Conservation (phyloP, 148 eudicot species). For the Cornus kousa region DNA sequence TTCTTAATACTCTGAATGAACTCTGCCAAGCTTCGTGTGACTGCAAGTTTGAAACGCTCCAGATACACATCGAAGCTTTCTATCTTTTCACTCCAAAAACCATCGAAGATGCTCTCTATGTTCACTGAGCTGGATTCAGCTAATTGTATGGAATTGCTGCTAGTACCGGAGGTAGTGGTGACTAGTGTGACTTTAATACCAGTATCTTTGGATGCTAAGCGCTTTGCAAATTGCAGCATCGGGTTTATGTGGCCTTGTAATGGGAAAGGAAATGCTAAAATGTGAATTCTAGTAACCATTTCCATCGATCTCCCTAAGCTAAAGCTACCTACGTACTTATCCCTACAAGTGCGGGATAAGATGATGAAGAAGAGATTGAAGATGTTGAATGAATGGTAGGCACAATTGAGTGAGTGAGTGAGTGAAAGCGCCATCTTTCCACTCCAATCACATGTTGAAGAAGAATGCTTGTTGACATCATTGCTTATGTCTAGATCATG, state of each 20-base stretch:
- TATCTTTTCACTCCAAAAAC: not conserved
- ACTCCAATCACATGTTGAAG: too few relatives aligned
- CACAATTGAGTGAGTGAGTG: too few relatives aligned
- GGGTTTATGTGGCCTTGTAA: constrained; percentile 72
- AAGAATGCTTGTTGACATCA: too few relatives aligned
- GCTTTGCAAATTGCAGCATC: constrained; percentile 46
- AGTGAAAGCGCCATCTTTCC: too few relatives aligned
- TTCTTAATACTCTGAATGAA: constrained; percentile 1
- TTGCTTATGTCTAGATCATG: too few relatives aligned
- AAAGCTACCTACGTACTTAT: too few relatives aligned
- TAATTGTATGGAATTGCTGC: not conserved
- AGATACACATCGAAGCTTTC: constrained; percentile 2
- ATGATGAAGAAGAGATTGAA: too few relatives aligned
- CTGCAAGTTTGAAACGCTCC: not conserved
- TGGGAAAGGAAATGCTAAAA: constrained; percentile 44
- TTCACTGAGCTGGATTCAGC: not conserved
- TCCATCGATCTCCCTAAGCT: too few relatives aligned
- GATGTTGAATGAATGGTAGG: too few relatives aligned
- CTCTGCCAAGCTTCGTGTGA: not conserved
- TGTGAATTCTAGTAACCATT: constrained; percentile 15
- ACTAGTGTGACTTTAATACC: constrained; percentile 38
- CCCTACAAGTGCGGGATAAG: too few relatives aligned
- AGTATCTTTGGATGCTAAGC: constrained; percentile 34
- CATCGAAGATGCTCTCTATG: too few relatives aligned
- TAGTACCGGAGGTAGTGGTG: constrained; percentile 4